Percentiles rank a stretch among this genome's conserved stretches.
These are phyloP conservation scores for Leavenworthia alabamica DNA, from an alignment of 345 rosid genomes.

Conservation along the genomic window DNA sequence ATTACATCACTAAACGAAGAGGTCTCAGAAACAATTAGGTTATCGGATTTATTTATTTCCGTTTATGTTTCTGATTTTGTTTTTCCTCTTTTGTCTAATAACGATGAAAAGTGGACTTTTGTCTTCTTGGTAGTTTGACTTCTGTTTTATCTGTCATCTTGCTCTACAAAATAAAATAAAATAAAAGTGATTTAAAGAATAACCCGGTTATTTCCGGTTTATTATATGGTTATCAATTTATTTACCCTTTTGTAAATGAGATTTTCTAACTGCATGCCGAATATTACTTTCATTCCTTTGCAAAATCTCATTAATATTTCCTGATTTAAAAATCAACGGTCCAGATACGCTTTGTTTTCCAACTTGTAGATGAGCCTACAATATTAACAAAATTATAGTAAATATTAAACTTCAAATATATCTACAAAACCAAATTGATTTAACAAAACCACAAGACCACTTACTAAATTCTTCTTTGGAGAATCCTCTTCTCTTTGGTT, in stretches of 20 bases:
- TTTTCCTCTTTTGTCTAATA: slow-evolving; percentile 2
- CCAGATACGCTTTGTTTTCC: slow-evolving; percentile 40
- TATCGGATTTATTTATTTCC: slow-evolving; percentile 1
- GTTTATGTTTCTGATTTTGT: neutral
- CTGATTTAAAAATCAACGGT: slow-evolving; percentile 40
- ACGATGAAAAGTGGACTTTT: slow-evolving; percentile 1
- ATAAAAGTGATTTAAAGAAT: neutral
- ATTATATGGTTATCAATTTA: neutral
- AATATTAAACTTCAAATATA: neutral
- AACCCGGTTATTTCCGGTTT: neutral
- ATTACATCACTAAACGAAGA: neutral
- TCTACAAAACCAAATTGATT: neutral
- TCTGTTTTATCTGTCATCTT: slow-evolving; percentile 16
- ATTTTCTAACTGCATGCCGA: slow-evolving; percentile 41
- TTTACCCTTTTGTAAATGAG: slow-evolving; percentile 42
- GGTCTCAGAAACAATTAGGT: neutral
- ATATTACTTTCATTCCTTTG: slow-evolving; percentile 52
- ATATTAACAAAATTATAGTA: slow-evolving; percentile 3
- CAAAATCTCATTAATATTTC: slow-evolving; percentile 39
- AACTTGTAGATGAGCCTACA: slow-evolving; percentile 13
- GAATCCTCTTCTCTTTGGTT: slow-evolving; percentile 30
- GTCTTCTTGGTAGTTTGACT: neutral
- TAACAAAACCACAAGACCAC: neutral
- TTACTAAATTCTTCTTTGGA: slow-evolving; percentile 32
- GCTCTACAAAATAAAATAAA: neutral